phyloP scores from a whole-genome alignment of 2,329 filamentous ascomycete species.

The Chaetomiaceae sp. region DNA sequence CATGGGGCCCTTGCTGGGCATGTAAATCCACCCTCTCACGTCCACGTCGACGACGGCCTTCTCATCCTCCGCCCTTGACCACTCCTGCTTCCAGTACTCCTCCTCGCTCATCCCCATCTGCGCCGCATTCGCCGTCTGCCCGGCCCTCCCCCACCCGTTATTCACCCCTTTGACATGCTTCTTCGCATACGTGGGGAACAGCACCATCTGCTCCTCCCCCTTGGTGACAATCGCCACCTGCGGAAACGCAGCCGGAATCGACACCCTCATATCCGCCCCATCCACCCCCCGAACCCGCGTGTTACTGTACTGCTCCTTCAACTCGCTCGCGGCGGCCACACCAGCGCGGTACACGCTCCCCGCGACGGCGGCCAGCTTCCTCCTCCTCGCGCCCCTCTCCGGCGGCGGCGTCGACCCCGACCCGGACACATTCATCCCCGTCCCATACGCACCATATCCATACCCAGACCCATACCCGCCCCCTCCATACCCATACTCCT shows the following conservation, averaged over 20 bases:
- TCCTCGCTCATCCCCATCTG: conserved; percentile 51
- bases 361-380: conserved; percentile 66
- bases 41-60: conserved; percentile 89
- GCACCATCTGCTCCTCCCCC: conserved; percentile 84
- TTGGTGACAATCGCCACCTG: conserved; percentile 75
- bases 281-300: conserved; percentile 40
- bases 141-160: conserved; percentile 39
- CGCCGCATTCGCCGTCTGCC: conserved; percentile 28
- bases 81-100: conserved; percentile 73
- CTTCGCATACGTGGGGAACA: conserved; percentile 92
- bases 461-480: conserved; percentile 23
- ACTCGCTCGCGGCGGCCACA: conserved; percentile 53
- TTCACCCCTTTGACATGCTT: conserved; percentile 65
- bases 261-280: conserved; percentile 32
- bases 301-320: conserved; percentile 55
- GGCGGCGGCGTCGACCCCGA: conserved; percentile 27
- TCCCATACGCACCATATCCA: conserved; percentile 14
- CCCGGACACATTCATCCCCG: background rate
- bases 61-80: conserved; percentile 74
- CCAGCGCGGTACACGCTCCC: conserved; percentile 53
- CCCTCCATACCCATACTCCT: background rate
- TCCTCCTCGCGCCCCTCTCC: conserved; percentile 68
- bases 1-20: conserved; percentile 77
- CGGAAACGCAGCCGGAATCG: conserved; percentile 73
- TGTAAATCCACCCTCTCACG: conserved; percentile 92